These are phyloP conservation scores for Metschnikowia baotianmanensis DNA, from an alignment of 805 yeast genomes.

Conservation along the genomic window DNA sequence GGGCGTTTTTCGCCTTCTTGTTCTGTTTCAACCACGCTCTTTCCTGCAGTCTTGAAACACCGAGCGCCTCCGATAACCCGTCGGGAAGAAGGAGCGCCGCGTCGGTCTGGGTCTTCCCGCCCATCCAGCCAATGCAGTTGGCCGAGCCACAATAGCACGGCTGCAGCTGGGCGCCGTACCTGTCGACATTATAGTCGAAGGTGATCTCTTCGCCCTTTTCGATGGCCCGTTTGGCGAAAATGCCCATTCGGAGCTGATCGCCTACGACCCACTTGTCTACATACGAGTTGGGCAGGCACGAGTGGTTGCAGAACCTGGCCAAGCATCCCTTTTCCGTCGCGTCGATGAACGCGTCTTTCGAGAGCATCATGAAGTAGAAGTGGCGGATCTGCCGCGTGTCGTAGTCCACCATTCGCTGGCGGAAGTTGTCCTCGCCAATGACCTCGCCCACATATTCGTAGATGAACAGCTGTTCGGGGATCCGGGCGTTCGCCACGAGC, in stretches of 20 bases:
- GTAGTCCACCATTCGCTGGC: conserved; percentile 70
- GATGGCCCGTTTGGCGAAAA: conserved; percentile 79
- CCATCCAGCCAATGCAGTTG: conserved; percentile 89
- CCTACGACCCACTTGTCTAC: conserved; percentile 98
- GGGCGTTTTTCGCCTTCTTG: conserved; percentile 48
- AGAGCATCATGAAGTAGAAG: conserved; percentile 94
- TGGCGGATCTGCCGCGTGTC: conserved; percentile 69
- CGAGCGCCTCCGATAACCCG: conserved; percentile 79
- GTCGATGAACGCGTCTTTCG: conserved; percentile 88
- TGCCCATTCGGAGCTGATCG: conserved; percentile 88
- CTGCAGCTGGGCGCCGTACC: conserved; percentile 94
- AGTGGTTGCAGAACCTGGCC: conserved; percentile 92
- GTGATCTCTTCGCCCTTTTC: conserved; percentile 84
- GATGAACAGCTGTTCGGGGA: conserved; percentile 67
- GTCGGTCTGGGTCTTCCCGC: conserved; percentile 96
- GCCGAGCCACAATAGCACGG: conserved; percentile 92
- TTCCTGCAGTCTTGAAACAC: conserved; percentile 66
- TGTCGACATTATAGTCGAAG: conserved; percentile 88
- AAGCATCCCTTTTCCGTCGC: conserved; percentile 88
- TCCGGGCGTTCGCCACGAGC: conserved; percentile 61
- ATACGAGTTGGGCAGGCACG: conserved; percentile 91
- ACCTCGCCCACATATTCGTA: conserved; percentile 96
- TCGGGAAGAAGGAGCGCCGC: conserved; percentile 83
- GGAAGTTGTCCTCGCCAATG: conserved; percentile 74
- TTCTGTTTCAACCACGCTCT: conserved; percentile 64